A percentile compares a stretch with the other conserved stretches of the same genome.
phyloP scores from a whole-genome alignment of 176 grass and related monocot genomes.

The Aegilops umbellulata region DNA sequence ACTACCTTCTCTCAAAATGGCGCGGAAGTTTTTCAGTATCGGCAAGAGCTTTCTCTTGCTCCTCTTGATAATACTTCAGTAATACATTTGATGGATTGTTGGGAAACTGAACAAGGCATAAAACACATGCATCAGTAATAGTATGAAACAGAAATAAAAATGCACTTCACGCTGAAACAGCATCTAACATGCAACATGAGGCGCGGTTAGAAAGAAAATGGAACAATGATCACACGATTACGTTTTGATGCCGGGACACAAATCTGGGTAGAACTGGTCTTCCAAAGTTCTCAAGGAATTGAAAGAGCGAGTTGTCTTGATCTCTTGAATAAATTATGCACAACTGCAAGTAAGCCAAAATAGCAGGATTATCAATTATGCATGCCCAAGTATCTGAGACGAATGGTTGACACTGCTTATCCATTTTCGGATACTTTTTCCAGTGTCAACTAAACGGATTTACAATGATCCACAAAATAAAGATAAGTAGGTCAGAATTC shows the following conservation, averaged over 20 bases:
- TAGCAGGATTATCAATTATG: neutral
- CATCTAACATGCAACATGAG: neutral
- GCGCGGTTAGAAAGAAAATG: neutral
- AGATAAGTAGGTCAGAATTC: neutral
- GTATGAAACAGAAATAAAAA: neutral
- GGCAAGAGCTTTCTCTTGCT: neutral
- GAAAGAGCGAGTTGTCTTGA: slow-evolving; percentile 9
- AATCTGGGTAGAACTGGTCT: neutral
- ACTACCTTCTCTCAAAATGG: slow-evolving; percentile 46
- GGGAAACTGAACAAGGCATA: neutral
- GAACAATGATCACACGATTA: neutral
- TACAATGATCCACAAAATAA: neutral
- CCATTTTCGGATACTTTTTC: no score
- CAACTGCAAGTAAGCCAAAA: slow-evolving; percentile 31
- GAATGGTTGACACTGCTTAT: neutral
- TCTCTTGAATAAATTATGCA: slow-evolving; percentile 9
- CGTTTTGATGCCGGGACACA: neutral
- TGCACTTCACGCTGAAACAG: neutral
- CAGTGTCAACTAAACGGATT: neutral
- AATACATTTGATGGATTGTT: neutral
- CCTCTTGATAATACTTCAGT: neutral
- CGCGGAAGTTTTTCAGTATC: neutral
- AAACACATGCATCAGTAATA: neutral
- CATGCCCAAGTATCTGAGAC: neutral
- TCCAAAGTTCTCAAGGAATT: neutral